phyloP scores from a whole-genome alignment of 2,329 filamentous ascomycete genomes.

The Xylaria sp. region DNA sequence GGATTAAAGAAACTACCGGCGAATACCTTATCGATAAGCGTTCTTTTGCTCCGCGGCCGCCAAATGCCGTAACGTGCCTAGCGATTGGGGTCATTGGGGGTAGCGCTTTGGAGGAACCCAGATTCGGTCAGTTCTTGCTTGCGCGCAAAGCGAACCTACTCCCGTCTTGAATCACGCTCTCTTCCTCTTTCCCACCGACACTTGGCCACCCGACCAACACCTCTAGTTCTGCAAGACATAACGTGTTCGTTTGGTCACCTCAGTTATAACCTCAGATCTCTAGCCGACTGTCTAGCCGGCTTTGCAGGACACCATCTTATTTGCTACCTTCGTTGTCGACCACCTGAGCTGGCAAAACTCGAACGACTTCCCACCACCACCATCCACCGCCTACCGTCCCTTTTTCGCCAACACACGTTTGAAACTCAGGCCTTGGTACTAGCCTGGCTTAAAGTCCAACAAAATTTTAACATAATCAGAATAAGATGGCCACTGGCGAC shows the following conservation, averaged over 20 bases:
- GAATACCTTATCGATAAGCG: slow-evolving; percentile 33
- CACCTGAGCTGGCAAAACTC: slow-evolving; percentile 20
- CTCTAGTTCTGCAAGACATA: slow-evolving; percentile 21
- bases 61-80: slow-evolving; percentile 32
- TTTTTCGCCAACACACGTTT: slow-evolving; percentile 2
- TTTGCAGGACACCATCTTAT: slow-evolving; percentile 10
- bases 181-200: slow-evolving; percentile 19
- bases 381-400: neutral
- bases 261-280: slow-evolving; percentile 7
- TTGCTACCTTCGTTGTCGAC: slow-evolving; percentile 16
- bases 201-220: slow-evolving; percentile 21
- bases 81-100: slow-evolving; percentile 25
- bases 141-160: slow-evolving; percentile 33
- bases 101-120: slow-evolving; percentile 18
- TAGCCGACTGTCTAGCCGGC: slow-evolving; percentile 18
- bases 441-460: neutral
- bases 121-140: slow-evolving; percentile 32
- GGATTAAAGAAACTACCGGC: slow-evolving; percentile 8
- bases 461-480: neutral
- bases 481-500: slow-evolving; percentile 54
- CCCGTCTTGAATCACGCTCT: slow-evolving; percentile 27
- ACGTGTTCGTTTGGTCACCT: slow-evolving; percentile 11
- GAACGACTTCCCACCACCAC: slow-evolving; percentile 5
- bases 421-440: neutral
- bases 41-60: slow-evolving; percentile 25